A percentile compares a stretch with the other conserved stretches of the same genome.
phyloP scores from a whole-genome alignment of 768 basidiomycete species.

The Nevesoporus exiguus region DNA sequence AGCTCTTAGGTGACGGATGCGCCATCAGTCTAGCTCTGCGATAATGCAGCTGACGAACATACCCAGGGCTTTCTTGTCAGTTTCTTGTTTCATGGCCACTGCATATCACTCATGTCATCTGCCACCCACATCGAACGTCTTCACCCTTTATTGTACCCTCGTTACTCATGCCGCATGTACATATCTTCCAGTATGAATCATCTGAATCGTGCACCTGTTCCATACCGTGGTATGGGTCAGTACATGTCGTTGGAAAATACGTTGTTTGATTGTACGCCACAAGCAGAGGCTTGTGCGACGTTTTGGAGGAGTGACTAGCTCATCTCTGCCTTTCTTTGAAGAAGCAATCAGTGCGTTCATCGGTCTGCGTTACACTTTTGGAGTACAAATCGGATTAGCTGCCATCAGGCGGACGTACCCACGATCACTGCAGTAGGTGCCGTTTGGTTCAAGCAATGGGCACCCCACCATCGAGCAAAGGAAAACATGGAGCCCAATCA shows the following conservation, averaged over 20 bases:
- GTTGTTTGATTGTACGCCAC: background rate
- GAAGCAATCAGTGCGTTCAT: constrained; percentile 11
- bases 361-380: background rate
- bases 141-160: background rate
- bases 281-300: background rate
- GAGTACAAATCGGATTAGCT: too few species aligned
- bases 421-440: too few species aligned
- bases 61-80: background rate
- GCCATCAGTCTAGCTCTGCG: background rate
- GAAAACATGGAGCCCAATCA: background rate
- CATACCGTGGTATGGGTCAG: too few species aligned
- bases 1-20: background rate
- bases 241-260: background rate
- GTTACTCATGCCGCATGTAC: background rate
- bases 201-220: too few species aligned
- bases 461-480: too few species aligned
- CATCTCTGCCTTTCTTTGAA: background rate
- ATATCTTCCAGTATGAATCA: background rate
- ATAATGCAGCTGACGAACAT: background rate
- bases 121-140: background rate
- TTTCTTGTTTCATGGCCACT: background rate
- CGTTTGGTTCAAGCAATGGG: too few species aligned
- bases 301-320: background rate
- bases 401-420: too few species aligned
- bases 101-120: background rate